phyloP scores from a whole-genome alignment of 108 stramenopile genomes.

The Heterococcus sp. region DNA sequence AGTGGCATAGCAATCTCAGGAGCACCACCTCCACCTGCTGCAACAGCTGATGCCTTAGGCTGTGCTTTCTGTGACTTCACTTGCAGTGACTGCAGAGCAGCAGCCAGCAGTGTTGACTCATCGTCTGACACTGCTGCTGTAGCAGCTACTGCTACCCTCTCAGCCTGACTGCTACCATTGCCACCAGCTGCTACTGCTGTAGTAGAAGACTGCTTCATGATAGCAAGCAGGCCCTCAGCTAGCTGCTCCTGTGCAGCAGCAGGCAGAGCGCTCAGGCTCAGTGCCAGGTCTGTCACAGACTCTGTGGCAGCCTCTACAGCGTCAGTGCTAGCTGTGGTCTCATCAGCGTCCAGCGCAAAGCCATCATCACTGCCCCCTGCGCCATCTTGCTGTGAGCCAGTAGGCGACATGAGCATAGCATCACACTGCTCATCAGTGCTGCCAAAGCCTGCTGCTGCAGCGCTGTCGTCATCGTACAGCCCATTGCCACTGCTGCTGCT shows the following conservation, averaged over 20 bases:
- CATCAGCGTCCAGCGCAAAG: not conserved
- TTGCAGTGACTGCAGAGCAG: conserved; percentile 52
- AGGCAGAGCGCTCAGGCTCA: conserved; percentile 13
- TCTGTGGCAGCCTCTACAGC: not conserved
- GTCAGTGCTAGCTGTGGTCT: not conserved
- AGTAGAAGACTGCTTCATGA: conserved; percentile 1
- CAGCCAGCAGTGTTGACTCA: conserved; percentile 42
- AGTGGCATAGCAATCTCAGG: conserved; percentile 56
- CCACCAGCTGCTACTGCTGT: not conserved
- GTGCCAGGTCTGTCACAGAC: conserved; percentile 5
- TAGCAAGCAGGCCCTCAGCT: conserved; percentile 22
- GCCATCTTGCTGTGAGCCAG: not conserved
- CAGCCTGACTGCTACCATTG: not conserved
- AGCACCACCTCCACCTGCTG: conserved; percentile 10
- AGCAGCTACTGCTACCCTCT: not conserved
- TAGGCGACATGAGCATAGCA: not conserved
- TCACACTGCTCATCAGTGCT: not conserved
- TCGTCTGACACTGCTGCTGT: not conserved
- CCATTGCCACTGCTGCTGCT: not conserved
- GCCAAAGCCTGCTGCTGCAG: not conserved
- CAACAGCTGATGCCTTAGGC: not conserved
- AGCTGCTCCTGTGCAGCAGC: conserved; percentile 8
- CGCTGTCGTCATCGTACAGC: not conserved
- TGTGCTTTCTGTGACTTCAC: not conserved
- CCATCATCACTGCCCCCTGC: too few species aligned